Evolutionary conservation across 331 rosid genomes (phyloP).

Genomic region (Ulmus americana): DNA sequence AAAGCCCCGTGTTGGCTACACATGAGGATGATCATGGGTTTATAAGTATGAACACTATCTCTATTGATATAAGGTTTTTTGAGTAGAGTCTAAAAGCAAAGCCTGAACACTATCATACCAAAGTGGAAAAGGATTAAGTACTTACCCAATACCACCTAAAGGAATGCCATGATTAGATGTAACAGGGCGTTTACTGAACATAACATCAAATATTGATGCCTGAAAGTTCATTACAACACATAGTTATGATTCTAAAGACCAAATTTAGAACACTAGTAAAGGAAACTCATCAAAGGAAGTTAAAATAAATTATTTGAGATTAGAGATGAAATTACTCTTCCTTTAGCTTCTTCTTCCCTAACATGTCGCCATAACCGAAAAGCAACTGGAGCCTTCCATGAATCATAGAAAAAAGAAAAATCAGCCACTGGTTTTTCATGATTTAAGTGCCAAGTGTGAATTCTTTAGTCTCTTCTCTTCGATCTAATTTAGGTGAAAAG

Average conservation of each 20-base stretch:
- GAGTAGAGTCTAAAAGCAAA: no score
- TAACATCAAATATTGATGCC: constrained; percentile 16
- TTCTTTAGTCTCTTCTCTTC: no score
- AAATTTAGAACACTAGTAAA: background rate
- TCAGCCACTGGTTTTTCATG: background rate
- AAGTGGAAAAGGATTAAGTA: background rate
- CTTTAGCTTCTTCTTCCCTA: constrained; percentile 26
- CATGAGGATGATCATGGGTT: no score
- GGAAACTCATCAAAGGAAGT: background rate
- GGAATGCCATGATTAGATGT: constrained; percentile 30
- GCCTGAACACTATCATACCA: no score
- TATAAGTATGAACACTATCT: no score
- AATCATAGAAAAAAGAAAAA: background rate
- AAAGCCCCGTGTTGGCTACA: no score
- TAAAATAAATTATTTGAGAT: background rate
- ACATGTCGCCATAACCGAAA: constrained; percentile 24
- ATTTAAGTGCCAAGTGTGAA: no score
- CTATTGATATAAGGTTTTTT: no score
- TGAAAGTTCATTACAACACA: background rate
- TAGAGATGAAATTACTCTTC: constrained; percentile 28
- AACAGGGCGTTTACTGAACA: constrained; percentile 9
- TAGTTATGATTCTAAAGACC: background rate
- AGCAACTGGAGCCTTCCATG: constrained; percentile 21
- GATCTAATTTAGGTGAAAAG: no score
- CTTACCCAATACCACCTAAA: constrained; percentile 42